A percentile compares a stretch with the other conserved stretches of the same genome.
phyloP scores from a whole-genome alignment of 2,329 filamentous ascomycete genomes.

The Fusarium sp. region DNA sequence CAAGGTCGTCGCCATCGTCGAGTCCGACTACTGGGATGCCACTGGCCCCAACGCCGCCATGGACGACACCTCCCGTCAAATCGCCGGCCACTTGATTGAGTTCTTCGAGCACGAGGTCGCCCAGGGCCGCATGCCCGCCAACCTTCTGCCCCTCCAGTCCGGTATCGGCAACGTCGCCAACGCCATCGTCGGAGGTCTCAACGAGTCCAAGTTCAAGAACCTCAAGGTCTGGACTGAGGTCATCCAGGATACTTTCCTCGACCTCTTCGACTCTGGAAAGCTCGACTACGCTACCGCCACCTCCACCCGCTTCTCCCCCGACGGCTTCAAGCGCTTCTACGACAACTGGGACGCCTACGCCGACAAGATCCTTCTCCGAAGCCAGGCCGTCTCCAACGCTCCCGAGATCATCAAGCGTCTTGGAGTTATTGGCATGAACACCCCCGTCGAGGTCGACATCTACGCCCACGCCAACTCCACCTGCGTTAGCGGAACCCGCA shows the following conservation, averaged over 20 bases:
- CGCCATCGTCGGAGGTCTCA: constrained; percentile 86
- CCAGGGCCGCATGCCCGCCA: constrained; percentile 79
- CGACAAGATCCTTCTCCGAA: constrained; percentile 84
- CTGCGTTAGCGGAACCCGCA: constrained; percentile 87
- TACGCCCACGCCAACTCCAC: constrained; percentile 94
- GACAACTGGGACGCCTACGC: constrained; percentile 84
- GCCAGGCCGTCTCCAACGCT: constrained; percentile 89
- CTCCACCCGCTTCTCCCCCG: constrained; percentile 89
- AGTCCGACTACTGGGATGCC: constrained; percentile 84
- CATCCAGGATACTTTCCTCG: constrained; percentile 91
- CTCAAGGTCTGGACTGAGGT: constrained; percentile 95
- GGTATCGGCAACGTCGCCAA: constrained; percentile 96
- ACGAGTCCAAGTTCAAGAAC: constrained; percentile 84
- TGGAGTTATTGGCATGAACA: constrained; percentile 95
- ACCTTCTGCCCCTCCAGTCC: constrained; percentile 83
- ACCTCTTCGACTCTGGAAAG: constrained; percentile 89
- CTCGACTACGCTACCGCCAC: constrained; percentile 92
- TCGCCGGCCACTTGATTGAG: constrained; percentile 84
- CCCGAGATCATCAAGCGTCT: constrained; percentile 90
- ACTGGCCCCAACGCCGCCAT: constrained; percentile 80
- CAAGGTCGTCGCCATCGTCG: constrained; percentile 85
- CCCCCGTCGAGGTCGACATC: constrained; percentile 92
- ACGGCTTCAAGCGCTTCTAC: constrained; percentile 93
- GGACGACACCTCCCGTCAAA: constrained; percentile 77
- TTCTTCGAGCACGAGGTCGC: constrained; percentile 85